Evolutionary conservation across 2,329 filamentous ascomycete genomes (phyloP), one percentile per base, ranked within the genome.

Genomic region (Sclerotinia glacialis): DNA sequence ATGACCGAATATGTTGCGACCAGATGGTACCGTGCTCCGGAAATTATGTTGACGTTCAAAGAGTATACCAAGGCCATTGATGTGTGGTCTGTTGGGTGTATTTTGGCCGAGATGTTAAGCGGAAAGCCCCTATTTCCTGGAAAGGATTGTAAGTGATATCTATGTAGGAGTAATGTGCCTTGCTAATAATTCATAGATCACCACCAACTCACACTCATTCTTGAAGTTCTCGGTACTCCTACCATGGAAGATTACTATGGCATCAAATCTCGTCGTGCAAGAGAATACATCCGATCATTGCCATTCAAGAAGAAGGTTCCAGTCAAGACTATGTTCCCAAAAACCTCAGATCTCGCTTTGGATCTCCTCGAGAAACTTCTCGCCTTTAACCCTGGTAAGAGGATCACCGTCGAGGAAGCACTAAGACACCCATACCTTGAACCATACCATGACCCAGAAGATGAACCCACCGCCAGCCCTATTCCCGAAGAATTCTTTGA

Each of bases 1-100:
- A 99, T 99, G 95, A 99, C 95, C 21, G 95, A 99, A 96, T 99
- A 99, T 78, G 95, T 99, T 67, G 95, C 95, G 62, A 99, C 95
- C 56, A 89, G 95, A 76, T 99, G 95, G 95, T 99, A 99, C 81
- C 93, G 95, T 79, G 95, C 95, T 7, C 95, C 95, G 4, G 95
- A 99, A 79, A 99, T 99, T 79, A 99, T 99, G 95, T 89, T 99
- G 82, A 99, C 95, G 16, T 99, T 98, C 84, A 98, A 99, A 83
- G 95, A 99, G 81, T 99, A 99, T 82, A 99, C 95, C 74, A 99
- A 98, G 81, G 95, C 95, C 53, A 99, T 99, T 76, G 95, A 99
- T 77, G 93, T 99, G 14, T 99, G 95, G 95, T 97, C 93, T 75
- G 95, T 99, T 62, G 95, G 95, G 67, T 99, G 95, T 77, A 99